Percentiles rank a stretch among this genome's conserved stretches.
Evolutionary conservation across 805 yeast species (phyloP).

Genomic region (Saccharomyces mikatae): DNA sequence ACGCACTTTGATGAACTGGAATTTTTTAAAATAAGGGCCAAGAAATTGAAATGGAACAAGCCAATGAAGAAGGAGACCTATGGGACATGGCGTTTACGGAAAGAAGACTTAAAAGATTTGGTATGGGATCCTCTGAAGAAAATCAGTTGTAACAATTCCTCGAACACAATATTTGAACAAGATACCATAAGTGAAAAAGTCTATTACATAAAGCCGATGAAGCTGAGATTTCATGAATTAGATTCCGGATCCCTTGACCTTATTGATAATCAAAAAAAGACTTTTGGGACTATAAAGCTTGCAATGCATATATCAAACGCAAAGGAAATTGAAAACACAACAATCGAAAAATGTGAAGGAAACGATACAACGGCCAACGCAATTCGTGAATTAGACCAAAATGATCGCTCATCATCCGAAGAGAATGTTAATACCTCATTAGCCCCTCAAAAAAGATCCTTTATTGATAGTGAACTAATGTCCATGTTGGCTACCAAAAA

Average conservation of each 20-base stretch:
- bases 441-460: constrained; percentile 18
- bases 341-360: not conserved
- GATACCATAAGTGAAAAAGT: not conserved
- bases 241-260: constrained; percentile 6
- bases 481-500: constrained; percentile 8
- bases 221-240: constrained; percentile 3
- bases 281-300: constrained; percentile 5
- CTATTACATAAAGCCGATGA: not conserved
- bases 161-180: not conserved
- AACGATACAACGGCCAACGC: not conserved
- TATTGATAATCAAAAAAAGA: constrained; percentile 8
- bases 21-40: constrained; percentile 7
- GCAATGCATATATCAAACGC: not conserved
- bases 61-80: not conserved
- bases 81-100: constrained; percentile 13
- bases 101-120: constrained; percentile 6
- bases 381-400: not conserved
- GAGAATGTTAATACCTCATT: constrained; percentile 10
- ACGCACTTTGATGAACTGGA: constrained; percentile 14
- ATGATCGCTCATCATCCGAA: not conserved
- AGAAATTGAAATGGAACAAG: not conserved
- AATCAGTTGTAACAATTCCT: not conserved
- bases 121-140: constrained; percentile 19
- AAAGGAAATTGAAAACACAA: not conserved
- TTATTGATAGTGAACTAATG: constrained; percentile 17